Conservation (phyloP, 495 filamentous ascomycete species). For the Hyaloscypha bicolor region DNA sequence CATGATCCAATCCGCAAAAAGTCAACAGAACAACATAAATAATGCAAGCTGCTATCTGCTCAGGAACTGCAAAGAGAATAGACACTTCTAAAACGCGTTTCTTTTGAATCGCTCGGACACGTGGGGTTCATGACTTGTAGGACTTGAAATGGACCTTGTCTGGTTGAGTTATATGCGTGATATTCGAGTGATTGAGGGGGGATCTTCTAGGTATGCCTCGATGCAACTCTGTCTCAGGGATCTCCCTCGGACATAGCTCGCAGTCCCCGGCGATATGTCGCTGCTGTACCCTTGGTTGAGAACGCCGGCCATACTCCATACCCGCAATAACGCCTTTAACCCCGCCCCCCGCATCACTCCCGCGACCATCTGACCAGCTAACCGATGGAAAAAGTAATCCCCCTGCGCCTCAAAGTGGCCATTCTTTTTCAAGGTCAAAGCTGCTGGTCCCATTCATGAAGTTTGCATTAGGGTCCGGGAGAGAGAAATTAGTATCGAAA, state of each 20-base stretch:
- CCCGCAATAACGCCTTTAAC: not conserved
- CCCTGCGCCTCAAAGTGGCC: not conserved
- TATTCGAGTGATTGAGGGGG: not conserved
- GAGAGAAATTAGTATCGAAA: slow-evolving; percentile 43
- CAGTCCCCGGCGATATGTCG: not conserved
- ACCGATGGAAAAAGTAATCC: not conserved
- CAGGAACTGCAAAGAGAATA: not conserved
- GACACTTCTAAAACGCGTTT: not conserved
- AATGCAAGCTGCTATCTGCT: not conserved
- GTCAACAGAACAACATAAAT: not conserved
- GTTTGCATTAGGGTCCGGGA: slow-evolving; percentile 33
- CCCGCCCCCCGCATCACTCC: not conserved
- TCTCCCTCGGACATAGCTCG: not conserved
- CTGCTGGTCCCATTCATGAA: slow-evolving; percentile 1
- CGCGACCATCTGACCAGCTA: not conserved
- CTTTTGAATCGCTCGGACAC: not conserved
- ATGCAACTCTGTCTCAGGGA: not conserved
- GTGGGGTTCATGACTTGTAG: not conserved
- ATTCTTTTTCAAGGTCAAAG: not conserved
- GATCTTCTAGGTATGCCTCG: not conserved
- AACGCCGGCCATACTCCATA: not conserved
- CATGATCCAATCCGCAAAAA: not conserved
- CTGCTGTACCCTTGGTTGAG: not conserved
- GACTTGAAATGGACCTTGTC: not conserved
- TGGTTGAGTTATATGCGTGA: not conserved